These are phyloP conservation scores for Euphorbia celastroides DNA, from an alignment of 441 rosid species.

Conservation along the genomic window DNA sequence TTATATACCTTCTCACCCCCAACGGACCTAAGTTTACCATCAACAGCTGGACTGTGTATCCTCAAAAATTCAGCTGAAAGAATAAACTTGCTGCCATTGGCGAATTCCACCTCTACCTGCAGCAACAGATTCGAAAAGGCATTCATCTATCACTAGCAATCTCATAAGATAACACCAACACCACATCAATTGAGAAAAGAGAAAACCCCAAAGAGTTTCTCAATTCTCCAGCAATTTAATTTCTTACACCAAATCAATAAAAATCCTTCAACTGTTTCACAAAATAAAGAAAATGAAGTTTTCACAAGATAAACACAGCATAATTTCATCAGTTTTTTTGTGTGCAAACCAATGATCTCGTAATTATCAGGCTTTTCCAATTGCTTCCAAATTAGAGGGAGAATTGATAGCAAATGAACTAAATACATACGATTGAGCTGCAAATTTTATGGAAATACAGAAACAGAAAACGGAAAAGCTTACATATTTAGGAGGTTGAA, in stretches of 20 bases:
- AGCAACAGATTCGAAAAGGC: constrained; percentile 9
- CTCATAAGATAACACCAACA: neutral
- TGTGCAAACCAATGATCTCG: neutral
- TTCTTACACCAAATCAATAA: neutral
- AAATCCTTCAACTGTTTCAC: neutral
- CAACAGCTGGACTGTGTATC: constrained; percentile 85
- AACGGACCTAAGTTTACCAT: constrained; percentile 77
- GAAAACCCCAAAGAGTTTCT: neutral
- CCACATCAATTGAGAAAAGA: neutral
- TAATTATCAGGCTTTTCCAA: neutral
- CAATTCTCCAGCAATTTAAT: constrained; percentile 4
- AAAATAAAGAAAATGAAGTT: neutral
- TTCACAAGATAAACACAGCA: neutral
- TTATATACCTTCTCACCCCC: constrained; percentile 91
- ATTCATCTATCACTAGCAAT: neutral
- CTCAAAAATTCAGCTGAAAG: constrained; percentile 79
- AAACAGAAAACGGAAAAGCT: constrained; percentile 9
- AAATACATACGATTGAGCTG: no score
- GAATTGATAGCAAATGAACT: neutral
- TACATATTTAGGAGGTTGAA: constrained; percentile 60
- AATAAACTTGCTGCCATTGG: constrained; percentile 55
- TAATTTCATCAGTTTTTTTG: neutral
- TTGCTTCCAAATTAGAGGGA: neutral
- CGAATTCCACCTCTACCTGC: constrained; percentile 79
- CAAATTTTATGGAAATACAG: neutral